Evolutionary conservation across 441 rosid species (phyloP), one percentile per base, ranked within the genome.

Genomic region (Jatropha multifida): DNA sequence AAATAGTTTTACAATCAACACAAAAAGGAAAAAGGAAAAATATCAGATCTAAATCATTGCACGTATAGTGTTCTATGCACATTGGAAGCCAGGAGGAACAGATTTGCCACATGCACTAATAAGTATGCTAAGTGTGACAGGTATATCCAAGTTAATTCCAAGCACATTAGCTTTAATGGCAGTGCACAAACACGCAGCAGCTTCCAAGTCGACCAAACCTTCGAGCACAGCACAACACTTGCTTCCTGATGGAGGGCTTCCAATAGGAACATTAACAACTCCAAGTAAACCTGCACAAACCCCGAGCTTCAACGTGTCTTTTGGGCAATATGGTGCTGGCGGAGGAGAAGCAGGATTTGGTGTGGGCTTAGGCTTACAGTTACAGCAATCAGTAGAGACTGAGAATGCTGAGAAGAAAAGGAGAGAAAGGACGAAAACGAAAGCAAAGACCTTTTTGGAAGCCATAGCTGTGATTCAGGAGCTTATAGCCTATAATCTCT

Each of bases 101-200:
- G 80, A 49, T 79, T 81, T 77, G 38, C 27, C 52, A 52, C 90
- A 87, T 0, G 83, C 82, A 65, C 82, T 84, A 27, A 85, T 26
- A 52, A 87, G 69, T 54, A 76, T 12, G 60, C 84, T 73, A 5
- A 85, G 74, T 0, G 87, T n/a, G 27, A 84, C 17, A 0, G 87
- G 87, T 52, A 83, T 64, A 18, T 83, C 69, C 79, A 87, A 71
- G 55, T 82, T 60, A 52, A 81, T 71, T 26, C 87, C 90, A 17
- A 87, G 88, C 44, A 85, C 77, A 51, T 71, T 85, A 27, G 87
- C 90, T 80, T 87, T 85, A 54, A 85, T 79, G 40, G 84, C 87
- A 26, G 81, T 84, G 84, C 88, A 87, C 18, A 87, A 81, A 74
- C 90, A 87, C 65, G 73, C 4, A 18, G 87, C 88, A 62, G 70